A percentile compares a stretch with the other conserved stretches of the same genome.
Conservation (phyloP, 768 basidiomycete species). For the Leccinum subgranulosum region DNA sequence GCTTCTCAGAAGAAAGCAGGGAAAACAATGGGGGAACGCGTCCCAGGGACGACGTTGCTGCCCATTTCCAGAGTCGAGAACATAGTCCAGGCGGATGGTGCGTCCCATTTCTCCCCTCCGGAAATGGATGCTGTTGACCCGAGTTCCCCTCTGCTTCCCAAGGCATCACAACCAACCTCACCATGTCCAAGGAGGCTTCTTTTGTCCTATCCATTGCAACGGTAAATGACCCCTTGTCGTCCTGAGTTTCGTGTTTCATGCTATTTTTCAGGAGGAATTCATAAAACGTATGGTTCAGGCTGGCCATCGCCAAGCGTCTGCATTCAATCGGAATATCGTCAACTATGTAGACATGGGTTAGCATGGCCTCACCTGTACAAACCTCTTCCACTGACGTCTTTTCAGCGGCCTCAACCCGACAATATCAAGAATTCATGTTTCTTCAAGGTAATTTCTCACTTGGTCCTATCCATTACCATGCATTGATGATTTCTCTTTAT, state of each 20-base stretch:
- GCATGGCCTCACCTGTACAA: constrained; percentile 19
- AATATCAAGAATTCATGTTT: constrained; percentile 70
- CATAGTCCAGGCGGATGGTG: constrained; percentile 78
- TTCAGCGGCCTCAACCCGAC: constrained; percentile 55
- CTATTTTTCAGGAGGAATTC: constrained; percentile 69
- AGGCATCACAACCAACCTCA: constrained; percentile 60
- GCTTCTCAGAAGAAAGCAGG: constrained; percentile 26
- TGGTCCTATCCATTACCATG: not conserved
- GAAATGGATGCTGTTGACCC: constrained; percentile 12
- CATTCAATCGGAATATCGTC: constrained; percentile 55
- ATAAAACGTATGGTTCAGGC: constrained; percentile 71
- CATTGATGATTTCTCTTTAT: constrained; percentile 4
- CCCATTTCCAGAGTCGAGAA: constrained; percentile 68
- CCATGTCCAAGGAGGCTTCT: constrained; percentile 71
- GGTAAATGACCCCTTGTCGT: constrained; percentile 37
- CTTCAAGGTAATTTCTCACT: constrained; percentile 49
- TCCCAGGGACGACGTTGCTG: constrained; percentile 64
- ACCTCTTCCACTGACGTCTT: constrained; percentile 5
- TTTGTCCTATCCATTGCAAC: constrained; percentile 76
- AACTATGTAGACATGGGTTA: constrained; percentile 76
- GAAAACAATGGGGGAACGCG: constrained; percentile 39
- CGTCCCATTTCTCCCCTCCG: constrained; percentile 21
- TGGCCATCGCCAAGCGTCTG: constrained; percentile 61
- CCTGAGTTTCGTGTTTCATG: constrained; percentile 10
- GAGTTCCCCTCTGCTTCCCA: constrained; percentile 10